Conservation (phyloP, 129 eudicot genomes). For the Helianthus annuus region HanXRQr2.0-SUNRISE NC_035445.2:102185885-102186384, state of each 20-base stretch:
- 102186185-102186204: conserved; percentile 52
- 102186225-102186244: conserved; percentile 71
- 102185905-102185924: conserved; percentile 68
- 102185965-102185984: conserved; percentile 53
- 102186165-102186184: conserved; percentile 90
- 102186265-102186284: conserved; percentile 65
- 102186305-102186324: conserved; percentile 57
- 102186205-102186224: conserved; percentile 75
- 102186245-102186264: conserved; percentile 59
- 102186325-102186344: conserved; percentile 61
- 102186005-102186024: too few species aligned
- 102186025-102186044: too few species aligned
- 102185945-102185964: conserved; percentile 74
- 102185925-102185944: conserved; percentile 89
- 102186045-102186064: neutral
- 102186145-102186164: conserved; percentile 84
- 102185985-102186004: conserved; percentile 31
- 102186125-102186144: conserved; percentile 55
- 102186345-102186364: conserved; percentile 51
- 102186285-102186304: conserved; percentile 52
- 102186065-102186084: conserved; percentile 26
- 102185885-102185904: conserved; percentile 68
- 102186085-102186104: conserved; percentile 66
- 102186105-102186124: conserved; percentile 80
- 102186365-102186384: conserved; percentile 63